Evolutionary conservation across 257 asterid species (phyloP).

Genomic region (Salvia splendens): DNA sequence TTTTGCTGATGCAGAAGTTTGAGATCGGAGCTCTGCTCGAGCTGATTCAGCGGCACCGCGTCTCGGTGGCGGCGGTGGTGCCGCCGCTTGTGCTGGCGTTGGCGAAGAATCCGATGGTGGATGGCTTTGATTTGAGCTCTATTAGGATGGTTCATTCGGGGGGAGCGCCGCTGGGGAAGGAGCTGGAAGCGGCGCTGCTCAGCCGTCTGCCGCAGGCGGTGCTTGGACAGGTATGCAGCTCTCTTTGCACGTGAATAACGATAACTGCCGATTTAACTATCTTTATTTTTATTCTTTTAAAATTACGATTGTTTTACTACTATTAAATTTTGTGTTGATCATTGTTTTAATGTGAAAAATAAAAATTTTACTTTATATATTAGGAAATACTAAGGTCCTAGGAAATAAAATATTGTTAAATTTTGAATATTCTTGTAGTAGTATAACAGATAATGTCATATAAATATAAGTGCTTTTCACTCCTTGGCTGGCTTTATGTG

Average conservation of each 20-base stretch:
- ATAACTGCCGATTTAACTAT: background rate
- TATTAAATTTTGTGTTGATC: too few relatives aligned
- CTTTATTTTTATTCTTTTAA: slow-evolving; percentile 35
- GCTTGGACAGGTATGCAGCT: slow-evolving; percentile 62
- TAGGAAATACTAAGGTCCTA: too few relatives aligned
- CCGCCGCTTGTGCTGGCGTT: slow-evolving; percentile 78
- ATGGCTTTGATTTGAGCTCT: slow-evolving; percentile 64
- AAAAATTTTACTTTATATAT: too few relatives aligned
- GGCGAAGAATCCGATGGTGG: slow-evolving; percentile 76
- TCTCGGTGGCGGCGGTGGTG: slow-evolving; percentile 80
- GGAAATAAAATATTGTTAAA: too few relatives aligned
- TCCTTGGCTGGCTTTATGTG: too few relatives aligned
- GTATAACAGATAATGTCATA: too few relatives aligned
- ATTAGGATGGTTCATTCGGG: slow-evolving; percentile 71
- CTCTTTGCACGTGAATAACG: too few relatives aligned
- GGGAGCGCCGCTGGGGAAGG: slow-evolving; percentile 92
- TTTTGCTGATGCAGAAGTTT: slow-evolving; percentile 68
- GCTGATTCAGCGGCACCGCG: slow-evolving; percentile 61
- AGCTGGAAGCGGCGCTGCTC: slow-evolving; percentile 64
- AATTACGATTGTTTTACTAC: slow-evolving; percentile 22
- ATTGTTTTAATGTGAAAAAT: too few relatives aligned
- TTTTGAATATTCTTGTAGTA: too few relatives aligned
- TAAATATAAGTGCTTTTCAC: too few relatives aligned
- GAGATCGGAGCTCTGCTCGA: slow-evolving; percentile 65
- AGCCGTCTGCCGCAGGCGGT: slow-evolving; percentile 70